Percentiles rank a stretch among this genome's conserved stretches.
Conservation (phyloP, 75 land plant species). For the Selaginella moellendorffii region DNA sequence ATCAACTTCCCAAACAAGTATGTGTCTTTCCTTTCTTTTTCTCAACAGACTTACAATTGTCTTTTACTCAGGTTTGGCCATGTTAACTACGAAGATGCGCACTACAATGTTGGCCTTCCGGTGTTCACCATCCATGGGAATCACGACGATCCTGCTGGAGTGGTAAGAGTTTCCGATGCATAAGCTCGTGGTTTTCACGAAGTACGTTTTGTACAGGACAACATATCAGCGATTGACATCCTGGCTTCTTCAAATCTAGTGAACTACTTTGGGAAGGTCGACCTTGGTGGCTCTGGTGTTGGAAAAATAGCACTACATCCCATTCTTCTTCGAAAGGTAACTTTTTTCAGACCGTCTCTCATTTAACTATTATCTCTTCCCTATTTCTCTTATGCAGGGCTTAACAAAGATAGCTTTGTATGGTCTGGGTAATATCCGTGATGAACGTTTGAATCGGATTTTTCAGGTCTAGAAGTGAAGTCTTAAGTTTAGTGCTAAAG, state of each 20-base stretch:
- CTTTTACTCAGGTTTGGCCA: slow-evolving; percentile 78
- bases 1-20: slow-evolving; percentile 80
- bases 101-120: slow-evolving; percentile 94
- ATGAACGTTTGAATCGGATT: slow-evolving; percentile 94
- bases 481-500: neutral
- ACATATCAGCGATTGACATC: slow-evolving; percentile 94
- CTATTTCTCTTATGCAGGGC: slow-evolving; percentile 73
- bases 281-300: slow-evolving; percentile 91
- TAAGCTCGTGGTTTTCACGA: neutral
- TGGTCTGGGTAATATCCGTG: slow-evolving; percentile 96
- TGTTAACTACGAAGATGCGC: slow-evolving; percentile 98
- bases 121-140: slow-evolving; percentile 97
- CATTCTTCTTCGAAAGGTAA: slow-evolving; percentile 80
- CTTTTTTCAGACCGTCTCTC: neutral
- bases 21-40: neutral
- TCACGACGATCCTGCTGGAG: slow-evolving; percentile 99
- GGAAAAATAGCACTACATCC: slow-evolving; percentile 85
- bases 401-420: slow-evolving; percentile 80
- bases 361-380: neutral
- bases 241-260: slow-evolving; percentile 97
- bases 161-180: too few species aligned
- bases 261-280: slow-evolving; percentile 97
- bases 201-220: slow-evolving; percentile 45
- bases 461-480: slow-evolving; percentile 60
- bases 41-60: too few species aligned